A percentile compares a stretch with the other conserved stretches of the same genome.
These are phyloP conservation scores for Grigorovia yakushimaensis DNA, from an alignment of 805 yeast species.

Conservation along the genomic window DNA sequence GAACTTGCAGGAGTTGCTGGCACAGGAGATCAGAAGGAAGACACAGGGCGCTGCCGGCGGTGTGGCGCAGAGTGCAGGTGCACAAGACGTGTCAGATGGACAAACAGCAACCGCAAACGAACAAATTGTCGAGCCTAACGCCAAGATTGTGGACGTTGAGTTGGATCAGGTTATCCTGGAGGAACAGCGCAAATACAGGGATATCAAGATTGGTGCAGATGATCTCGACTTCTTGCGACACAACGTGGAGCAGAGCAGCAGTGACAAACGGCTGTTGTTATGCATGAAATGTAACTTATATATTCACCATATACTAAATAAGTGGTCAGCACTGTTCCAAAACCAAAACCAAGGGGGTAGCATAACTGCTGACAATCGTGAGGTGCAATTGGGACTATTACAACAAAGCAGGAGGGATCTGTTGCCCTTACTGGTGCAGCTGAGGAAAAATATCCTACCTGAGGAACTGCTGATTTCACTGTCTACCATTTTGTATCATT, in stretches of 20 bases:
- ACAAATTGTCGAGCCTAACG: neutral
- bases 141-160: neutral
- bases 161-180: neutral
- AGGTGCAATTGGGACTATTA: conserved; percentile 15
- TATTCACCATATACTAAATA: conserved; percentile 27
- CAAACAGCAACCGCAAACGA: no score
- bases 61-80: no score
- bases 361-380: no score
- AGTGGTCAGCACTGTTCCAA: conserved; percentile 27
- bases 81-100: no score
- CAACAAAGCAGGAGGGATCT: conserved; percentile 41
- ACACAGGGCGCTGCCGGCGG: no score
- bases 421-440: conserved; percentile 42
- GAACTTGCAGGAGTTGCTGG: neutral
- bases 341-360: no score
- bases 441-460: conserved; percentile 36
- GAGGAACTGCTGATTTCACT: conserved; percentile 31
- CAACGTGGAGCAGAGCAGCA: neutral
- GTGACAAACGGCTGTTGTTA: neutral
- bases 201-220: neutral
- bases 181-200: neutral
- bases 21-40: neutral
- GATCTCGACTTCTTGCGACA: neutral
- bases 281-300: conserved; percentile 36
- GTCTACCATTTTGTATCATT: conserved; percentile 46